Evolutionary conservation across 305 asterid genomes (phyloP), one percentile per base, ranked within the genome.

Genomic region (Fraxinus platypoda): DNA sequence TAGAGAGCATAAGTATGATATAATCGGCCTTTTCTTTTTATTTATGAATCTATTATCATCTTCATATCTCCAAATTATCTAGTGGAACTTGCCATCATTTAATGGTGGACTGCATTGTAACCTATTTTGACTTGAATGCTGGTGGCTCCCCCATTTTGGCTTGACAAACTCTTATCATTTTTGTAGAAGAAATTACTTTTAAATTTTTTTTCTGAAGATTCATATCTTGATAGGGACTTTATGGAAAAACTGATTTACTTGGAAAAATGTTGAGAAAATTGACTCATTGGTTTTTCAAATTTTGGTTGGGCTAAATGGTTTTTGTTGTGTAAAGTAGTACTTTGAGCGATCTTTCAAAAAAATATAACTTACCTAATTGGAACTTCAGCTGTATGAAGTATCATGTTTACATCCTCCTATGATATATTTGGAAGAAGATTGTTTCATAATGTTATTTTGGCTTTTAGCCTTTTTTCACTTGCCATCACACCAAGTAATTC

Each of bases 311-410:
- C 17, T 41, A 41, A 41, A 49, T 73, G 66, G 54, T 78, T 41
- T 82, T 85, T 81, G 80, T 26, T 31, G 25, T 84, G 79, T 72
- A 83, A 54, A 54, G 26, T 54, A 38, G 62, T 80, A 80, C 37
- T 79, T 59, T 74, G 62, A 82, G 34, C 26, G 64, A 78, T 81
- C 74, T 79, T 81, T 38, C 80, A 68, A 76, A 79, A 79, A 81
- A 84, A 35, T 13, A 26, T 81, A 81, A 79, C 12, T 49, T 52
- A 62, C 76, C 37, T 57, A n/a, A 57, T 78, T 86, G 66, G 59
- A 79, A 81, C 79, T 73, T 46, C 28, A 62, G 77, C 72, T 79
- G 46, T 81, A 76, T 68, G 74, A 38, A 30, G 62, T 13, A 28
- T 73, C 68, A 75, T 33, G 75, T 31, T 81, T 76, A 43, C 74